A percentile compares a stretch with the other conserved stretches of the same genome.
Evolutionary conservation across 2,329 filamentous ascomycete genomes (phyloP).

Genomic region (Teratosphaeria destructans): DNA sequence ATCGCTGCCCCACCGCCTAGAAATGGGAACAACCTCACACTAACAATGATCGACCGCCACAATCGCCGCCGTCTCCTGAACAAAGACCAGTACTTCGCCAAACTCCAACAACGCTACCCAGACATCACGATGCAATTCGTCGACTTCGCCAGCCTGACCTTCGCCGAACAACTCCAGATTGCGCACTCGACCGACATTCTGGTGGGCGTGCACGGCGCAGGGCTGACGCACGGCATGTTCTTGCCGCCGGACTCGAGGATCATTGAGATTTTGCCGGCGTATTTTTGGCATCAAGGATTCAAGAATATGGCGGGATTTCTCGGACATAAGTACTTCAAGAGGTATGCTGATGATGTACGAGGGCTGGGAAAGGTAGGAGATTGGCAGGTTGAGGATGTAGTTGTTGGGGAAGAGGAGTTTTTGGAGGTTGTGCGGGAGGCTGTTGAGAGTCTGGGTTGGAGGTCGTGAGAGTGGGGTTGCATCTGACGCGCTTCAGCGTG

Average conservation of each 20-base stretch:
- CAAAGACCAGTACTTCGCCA: neutral
- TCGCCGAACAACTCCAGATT: conserved; percentile 3
- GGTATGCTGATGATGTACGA: neutral
- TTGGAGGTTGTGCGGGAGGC: neutral
- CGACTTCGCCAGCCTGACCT: conserved; percentile 1
- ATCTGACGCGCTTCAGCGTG: neutral
- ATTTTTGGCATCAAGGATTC: conserved; percentile 3
- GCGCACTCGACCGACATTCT: conserved; percentile 4
- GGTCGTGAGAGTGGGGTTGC: neutral
- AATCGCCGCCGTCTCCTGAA: conserved; percentile 1
- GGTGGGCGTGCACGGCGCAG: conserved; percentile 6
- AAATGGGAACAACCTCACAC: neutral
- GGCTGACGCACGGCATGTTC: conserved; percentile 6
- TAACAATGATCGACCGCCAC: conserved; percentile 4
- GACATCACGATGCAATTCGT: conserved; percentile 1
- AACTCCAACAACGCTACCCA: neutral
- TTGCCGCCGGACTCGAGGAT: conserved; percentile 2
- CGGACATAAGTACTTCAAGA: conserved; percentile 3
- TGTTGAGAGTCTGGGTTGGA: neutral
- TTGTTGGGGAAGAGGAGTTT: neutral
- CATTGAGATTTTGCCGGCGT: conserved; percentile 4
- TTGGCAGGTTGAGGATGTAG: conserved; percentile 1
- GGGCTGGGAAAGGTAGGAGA: neutral
- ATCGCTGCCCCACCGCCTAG: neutral
- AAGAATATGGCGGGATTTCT: conserved; percentile 4